These are phyloP conservation scores for Yarrowia divulgata DNA, from an alignment of 805 yeast species.

Conservation along the genomic window DNA sequence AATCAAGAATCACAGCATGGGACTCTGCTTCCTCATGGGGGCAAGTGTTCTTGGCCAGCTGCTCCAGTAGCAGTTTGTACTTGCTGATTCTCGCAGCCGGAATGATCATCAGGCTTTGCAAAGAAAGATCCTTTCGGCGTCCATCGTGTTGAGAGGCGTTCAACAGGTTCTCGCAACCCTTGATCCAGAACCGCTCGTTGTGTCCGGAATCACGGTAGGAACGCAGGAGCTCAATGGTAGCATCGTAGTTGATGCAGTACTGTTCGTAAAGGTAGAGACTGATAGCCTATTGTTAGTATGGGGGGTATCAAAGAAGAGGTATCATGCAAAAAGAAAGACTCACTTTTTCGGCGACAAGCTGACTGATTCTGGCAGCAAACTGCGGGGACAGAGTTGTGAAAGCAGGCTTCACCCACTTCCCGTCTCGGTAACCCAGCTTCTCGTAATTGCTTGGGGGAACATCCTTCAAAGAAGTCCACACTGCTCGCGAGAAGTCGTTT, in stretches of 20 bases:
- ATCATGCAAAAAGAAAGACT: background rate
- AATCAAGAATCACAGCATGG: background rate
- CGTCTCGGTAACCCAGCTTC: slow-evolving; percentile 5
- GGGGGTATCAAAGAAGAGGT: slow-evolving; percentile 17
- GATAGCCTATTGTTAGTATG: slow-evolving; percentile 33
- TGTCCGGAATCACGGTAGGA: slow-evolving; percentile 5
- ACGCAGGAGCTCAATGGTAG: slow-evolving; percentile 20
- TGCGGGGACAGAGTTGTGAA: slow-evolving; percentile 19
- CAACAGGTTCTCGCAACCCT: slow-evolving; percentile 36
- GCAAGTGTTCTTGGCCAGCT: slow-evolving; percentile 33
- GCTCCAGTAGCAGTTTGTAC: slow-evolving; percentile 35
- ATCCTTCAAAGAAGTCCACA: slow-evolving; percentile 33
- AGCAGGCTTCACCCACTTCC: slow-evolving; percentile 29
- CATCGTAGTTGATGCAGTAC: slow-evolving; percentile 39
- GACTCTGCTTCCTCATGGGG: slow-evolving; percentile 23
- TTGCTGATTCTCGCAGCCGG: slow-evolving; percentile 28
- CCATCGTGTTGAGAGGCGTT: slow-evolving; percentile 11
- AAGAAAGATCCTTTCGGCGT: slow-evolving; percentile 12
- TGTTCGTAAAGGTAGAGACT: slow-evolving; percentile 28
- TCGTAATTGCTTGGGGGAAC: slow-evolving; percentile 13
- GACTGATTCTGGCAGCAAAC: slow-evolving; percentile 35
- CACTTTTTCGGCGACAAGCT: slow-evolving; percentile 38
- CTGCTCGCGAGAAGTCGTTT: slow-evolving; percentile 9
- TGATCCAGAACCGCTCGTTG: slow-evolving; percentile 30
- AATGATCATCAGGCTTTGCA: slow-evolving; percentile 22